These are phyloP conservation scores for Rhynchospora breviuscula DNA, from an alignment of 176 grass and related monocot species.

Conservation along the genomic window DNA sequence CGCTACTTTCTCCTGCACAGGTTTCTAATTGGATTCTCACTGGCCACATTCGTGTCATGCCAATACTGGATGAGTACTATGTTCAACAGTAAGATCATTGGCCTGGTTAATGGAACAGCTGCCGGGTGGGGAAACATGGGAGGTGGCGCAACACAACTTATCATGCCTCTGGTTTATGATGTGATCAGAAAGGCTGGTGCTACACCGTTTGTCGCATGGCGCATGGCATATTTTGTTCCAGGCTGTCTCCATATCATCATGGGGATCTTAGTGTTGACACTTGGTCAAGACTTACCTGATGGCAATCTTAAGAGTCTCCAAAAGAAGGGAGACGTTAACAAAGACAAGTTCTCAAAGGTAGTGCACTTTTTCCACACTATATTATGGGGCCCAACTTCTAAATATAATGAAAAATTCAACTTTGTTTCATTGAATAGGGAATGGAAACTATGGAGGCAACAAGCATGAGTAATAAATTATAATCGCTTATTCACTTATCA, in stretches of 20 bases:
- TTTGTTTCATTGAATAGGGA: neutral
- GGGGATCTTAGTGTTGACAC: conserved; percentile 56
- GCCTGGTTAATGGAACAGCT: conserved; percentile 46
- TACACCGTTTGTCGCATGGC: conserved; percentile 50
- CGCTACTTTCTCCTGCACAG: conserved; percentile 3
- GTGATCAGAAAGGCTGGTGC: conserved; percentile 47
- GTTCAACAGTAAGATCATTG: conserved; percentile 89
- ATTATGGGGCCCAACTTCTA: neutral
- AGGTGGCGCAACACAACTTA: conserved; percentile 78
- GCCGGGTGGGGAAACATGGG: conserved; percentile 87
- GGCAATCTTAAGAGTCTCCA: conserved; percentile 58
- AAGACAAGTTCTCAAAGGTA: conserved; percentile 72
- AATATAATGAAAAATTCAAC: neutral
- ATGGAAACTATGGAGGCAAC: neutral
- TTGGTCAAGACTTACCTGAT: conserved; percentile 83
- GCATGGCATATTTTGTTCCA: conserved; percentile 69
- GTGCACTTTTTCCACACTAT: neutral
- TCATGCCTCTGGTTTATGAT: conserved; percentile 89
- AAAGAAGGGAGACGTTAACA: conserved; percentile 49
- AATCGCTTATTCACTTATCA: neutral
- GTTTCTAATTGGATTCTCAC: conserved; percentile 79
- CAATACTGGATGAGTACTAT: conserved; percentile 97
- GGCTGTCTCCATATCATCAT: conserved; percentile 52
- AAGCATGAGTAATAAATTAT: neutral
- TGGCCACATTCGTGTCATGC: conserved; percentile 74